Evolutionary conservation across 208 protist genomes (phyloP).

Genomic region (Leishmania mexicana): DNA sequence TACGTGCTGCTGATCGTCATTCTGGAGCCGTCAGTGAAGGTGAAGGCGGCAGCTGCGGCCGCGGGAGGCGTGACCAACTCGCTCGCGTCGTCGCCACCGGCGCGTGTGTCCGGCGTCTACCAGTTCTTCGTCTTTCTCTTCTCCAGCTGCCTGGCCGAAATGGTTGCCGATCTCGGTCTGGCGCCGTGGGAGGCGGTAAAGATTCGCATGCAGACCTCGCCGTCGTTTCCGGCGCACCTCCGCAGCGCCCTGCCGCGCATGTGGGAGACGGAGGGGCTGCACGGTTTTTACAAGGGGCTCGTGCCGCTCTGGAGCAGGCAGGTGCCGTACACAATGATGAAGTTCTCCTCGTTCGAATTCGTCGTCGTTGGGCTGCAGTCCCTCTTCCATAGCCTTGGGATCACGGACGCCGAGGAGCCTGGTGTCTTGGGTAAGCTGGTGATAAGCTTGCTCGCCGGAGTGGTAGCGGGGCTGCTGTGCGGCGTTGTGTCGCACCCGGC

Average conservation of each 20-base stretch:
- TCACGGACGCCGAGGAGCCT: neutral
- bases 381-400: neutral
- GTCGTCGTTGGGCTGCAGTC: constrained; percentile 40
- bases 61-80: neutral
- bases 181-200: constrained; percentile 83
- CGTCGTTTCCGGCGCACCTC: constrained; percentile 29
- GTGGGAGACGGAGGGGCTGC: constrained; percentile 55
- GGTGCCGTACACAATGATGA: constrained; percentile 95
- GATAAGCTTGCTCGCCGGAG: constrained; percentile 64
- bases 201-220: constrained; percentile 74
- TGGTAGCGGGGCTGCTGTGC: constrained; percentile 91
- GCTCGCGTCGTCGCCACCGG: no score
- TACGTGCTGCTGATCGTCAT: constrained; percentile 32
- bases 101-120: constrained; percentile 3
- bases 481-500: constrained; percentile 95
- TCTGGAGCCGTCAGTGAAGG: neutral
- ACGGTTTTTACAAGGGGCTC: constrained; percentile 87
- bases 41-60: neutral
- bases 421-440: constrained; percentile 15
- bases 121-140: constrained; percentile 49
- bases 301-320: constrained; percentile 92
- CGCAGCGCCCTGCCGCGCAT: constrained; percentile 49
- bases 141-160: constrained; percentile 68
- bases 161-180: constrained; percentile 69
- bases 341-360: constrained; percentile 89